Evolutionary conservation across 2,329 filamentous ascomycete genomes (phyloP), one percentile per base, ranked within the genome.

Genomic region (Annulohypoxylon truncatum): DNA sequence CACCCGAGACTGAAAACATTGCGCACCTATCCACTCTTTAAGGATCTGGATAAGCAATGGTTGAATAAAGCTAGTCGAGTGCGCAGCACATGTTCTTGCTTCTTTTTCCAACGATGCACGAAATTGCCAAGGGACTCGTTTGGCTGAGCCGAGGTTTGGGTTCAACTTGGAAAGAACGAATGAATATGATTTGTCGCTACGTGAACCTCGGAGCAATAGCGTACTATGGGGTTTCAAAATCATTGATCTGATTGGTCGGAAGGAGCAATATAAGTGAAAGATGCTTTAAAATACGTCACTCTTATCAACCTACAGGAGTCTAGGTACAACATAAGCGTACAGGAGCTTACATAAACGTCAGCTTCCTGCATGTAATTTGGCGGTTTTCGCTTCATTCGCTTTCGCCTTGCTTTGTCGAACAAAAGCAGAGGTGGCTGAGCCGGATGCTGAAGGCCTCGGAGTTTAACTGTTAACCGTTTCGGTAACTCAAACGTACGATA

Each of bases 201-300:
- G 22, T 59, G 33, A 52, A 64, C 67, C 67, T 67, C 64, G 67
- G 67, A 58, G 64, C 50, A 54, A 60, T 64, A 64, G 59, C 12
- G 53, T 38, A 22, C 10, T 33, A 48, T 26, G 47, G 33, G 22
- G 13, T 47, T 35, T 24, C 15, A 50, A 44, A 59, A 18, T 10
- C 8, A 15, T n/a, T 2, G 22, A 38, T 55, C 24, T 35, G 13
- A 65, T 57, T 65, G 51, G 56, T 31, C n/a, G 18, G 1, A 18
- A 13, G 24, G 33, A 18, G 35, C 22, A 46, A 40, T 54, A 28
- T 24, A 29, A 42, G 1, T 29, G 15, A 18, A 18, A 20, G 24
- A 33, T 50, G 24, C 4, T 29, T 40, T 20, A 9, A 28, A 12
- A 26, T 46, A 46, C 53, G 53, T 56, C 53, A 56, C 40, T 47